These are phyloP conservation scores for Talaromyces liani DNA, from an alignment of 495 filamentous ascomycete genomes.

Conservation along the genomic window DNA sequence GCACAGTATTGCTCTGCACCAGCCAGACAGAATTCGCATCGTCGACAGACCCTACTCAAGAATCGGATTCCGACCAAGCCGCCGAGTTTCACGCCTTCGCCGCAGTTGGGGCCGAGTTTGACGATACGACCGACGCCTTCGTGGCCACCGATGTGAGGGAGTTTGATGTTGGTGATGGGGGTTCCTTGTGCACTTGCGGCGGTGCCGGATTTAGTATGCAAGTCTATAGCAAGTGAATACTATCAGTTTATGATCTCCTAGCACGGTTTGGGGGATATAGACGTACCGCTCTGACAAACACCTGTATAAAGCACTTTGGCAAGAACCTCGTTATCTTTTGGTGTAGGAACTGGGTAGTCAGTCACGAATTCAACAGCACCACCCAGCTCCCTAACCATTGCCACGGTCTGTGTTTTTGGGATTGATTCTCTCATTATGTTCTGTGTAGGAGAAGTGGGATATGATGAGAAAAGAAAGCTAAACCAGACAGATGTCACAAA, in stretches of 20 bases:
- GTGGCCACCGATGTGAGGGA: conserved; percentile 42
- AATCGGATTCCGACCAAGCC: conserved; percentile 40
- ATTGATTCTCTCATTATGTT: conserved; percentile 21
- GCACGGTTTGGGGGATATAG: no score
- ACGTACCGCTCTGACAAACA: conserved; percentile 41
- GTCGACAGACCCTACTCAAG: conserved; percentile 36
- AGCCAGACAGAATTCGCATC: conserved; percentile 41
- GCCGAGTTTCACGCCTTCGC: conserved; percentile 27
- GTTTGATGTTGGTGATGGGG: conserved; percentile 39
- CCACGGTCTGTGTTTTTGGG: conserved; percentile 37
- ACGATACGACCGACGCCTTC: conserved; percentile 41
- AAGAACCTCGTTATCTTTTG: conserved; percentile 38
- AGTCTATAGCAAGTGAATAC: no score
- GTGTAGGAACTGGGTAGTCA: conserved; percentile 38
- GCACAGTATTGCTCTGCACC: conserved; percentile 39
- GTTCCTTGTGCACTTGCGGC: conserved; percentile 34
- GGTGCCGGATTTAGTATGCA: conserved; percentile 40
- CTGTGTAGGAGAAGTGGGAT: background rate
- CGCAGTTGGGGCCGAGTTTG: conserved; percentile 26
- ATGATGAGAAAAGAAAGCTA: background rate
- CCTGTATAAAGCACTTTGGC: conserved; percentile 43
- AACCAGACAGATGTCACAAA: background rate
- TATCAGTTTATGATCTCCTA: no score
- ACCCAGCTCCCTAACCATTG: conserved; percentile 35
- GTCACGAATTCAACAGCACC: conserved; percentile 36